A percentile compares a stretch with the other conserved stretches of the same genome.
Evolutionary conservation across 2,329 filamentous ascomycete genomes (phyloP).

Genomic region (Fulvia fulva): DNA sequence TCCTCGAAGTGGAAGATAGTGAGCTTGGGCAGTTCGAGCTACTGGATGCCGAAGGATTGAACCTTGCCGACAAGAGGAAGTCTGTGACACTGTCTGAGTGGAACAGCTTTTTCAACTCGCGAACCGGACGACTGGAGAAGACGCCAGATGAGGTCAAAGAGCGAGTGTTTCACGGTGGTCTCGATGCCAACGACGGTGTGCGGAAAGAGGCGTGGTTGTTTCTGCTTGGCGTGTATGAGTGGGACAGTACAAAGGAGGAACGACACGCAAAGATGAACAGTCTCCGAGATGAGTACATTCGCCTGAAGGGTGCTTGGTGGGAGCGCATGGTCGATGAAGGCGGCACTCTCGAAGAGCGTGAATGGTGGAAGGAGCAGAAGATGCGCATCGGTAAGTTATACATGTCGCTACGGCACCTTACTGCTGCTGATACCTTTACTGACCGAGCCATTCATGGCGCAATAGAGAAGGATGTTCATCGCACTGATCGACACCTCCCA

Average conservation of each 20-base stretch:
- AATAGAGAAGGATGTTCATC: constrained; percentile 95
- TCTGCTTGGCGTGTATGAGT: constrained; percentile 83
- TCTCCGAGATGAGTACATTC: constrained; percentile 86
- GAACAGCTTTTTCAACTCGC: constrained; percentile 80
- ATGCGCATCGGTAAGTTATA: constrained; percentile 75
- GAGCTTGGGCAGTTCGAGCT: constrained; percentile 96
- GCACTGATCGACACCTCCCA: constrained; percentile 90
- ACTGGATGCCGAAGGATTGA: constrained; percentile 72
- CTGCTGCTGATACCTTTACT: constrained; percentile 33
- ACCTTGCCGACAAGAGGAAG: constrained; percentile 71
- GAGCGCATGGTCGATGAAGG: constrained; percentile 81
- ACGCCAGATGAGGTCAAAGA: constrained; percentile 94
- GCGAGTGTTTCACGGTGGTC: constrained; percentile 90
- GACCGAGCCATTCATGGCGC: constrained; percentile 46
- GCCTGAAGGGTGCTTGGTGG: constrained; percentile 95
- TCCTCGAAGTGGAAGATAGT: constrained; percentile 89
- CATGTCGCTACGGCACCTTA: constrained; percentile 13
- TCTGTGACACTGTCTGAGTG: constrained; percentile 80
- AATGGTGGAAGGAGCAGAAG: constrained; percentile 96
- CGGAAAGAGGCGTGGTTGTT: constrained; percentile 97
- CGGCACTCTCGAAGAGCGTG: constrained; percentile 73
- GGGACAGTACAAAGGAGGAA: constrained; percentile 86
- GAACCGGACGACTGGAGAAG: constrained; percentile 68
- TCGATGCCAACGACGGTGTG: constrained; percentile 84
- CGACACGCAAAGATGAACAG: constrained; percentile 78